Percentiles rank a stretch among this genome's conserved stretches.
Conservation (phyloP, 108 stramenopile genomes). For the Parmales sp. region DNA sequence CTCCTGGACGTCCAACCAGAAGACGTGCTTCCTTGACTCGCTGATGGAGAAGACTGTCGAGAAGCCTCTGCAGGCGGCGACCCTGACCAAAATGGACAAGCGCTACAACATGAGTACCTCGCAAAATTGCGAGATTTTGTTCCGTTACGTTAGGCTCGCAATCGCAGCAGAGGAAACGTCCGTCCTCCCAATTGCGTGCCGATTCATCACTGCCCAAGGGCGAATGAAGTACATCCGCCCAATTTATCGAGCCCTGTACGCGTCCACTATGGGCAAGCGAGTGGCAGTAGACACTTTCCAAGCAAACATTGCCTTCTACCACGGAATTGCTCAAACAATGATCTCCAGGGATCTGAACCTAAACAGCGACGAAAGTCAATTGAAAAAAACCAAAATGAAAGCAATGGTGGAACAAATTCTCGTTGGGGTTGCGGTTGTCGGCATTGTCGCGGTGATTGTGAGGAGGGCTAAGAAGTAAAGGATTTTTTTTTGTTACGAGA, state of each 20-base stretch:
- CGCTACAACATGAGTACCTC: conserved; percentile 47
- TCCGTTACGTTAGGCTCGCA: conserved; percentile 78
- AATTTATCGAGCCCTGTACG: conserved; percentile 66
- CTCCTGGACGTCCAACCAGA: conserved; percentile 75
- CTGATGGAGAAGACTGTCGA: conserved; percentile 43
- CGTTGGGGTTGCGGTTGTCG: too few relatives aligned
- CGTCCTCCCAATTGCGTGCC: conserved; percentile 52
- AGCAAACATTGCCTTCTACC: conserved; percentile 73
- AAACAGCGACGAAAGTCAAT: too few relatives aligned
- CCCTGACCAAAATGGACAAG: conserved; percentile 40
- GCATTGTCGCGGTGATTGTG: too few relatives aligned
- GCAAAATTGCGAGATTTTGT: conserved; percentile 80
- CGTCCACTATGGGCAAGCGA: conserved; percentile 48
- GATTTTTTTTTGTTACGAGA: too few relatives aligned
- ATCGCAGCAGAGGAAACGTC: conserved; percentile 48
- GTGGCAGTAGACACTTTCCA: conserved; percentile 69
- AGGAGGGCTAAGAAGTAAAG: too few relatives aligned
- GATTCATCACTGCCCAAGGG: conserved; percentile 88
- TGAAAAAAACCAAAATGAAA: too few relatives aligned
- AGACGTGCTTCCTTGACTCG: conserved; percentile 71
- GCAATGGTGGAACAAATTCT: too few relatives aligned
- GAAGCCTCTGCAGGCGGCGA: not conserved
- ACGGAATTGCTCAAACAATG: conserved; percentile 89
- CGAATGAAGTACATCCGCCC: conserved; percentile 98
- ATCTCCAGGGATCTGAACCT: conserved; percentile 57